phyloP scores from a whole-genome alignment of 179 eudicot genomes.

The Drosera spatulata region DNA sequence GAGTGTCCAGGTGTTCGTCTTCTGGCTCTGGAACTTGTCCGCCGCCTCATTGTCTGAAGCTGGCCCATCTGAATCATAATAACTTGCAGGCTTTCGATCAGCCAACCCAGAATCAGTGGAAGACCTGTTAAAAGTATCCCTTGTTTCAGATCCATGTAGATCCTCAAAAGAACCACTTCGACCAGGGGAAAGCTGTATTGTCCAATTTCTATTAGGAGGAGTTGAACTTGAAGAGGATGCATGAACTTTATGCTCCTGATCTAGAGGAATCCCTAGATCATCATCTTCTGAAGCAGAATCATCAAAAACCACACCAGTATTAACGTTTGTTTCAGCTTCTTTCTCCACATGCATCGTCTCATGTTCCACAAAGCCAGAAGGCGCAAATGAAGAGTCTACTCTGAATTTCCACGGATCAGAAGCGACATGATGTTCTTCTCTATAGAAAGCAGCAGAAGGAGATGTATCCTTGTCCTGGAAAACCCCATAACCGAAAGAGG shows the following conservation, averaged over 20 bases:
- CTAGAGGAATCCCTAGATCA: slow-evolving; percentile 13
- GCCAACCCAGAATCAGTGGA: slow-evolving; percentile 22
- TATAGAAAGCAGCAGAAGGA: slow-evolving; percentile 8
- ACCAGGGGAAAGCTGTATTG: slow-evolving; percentile 10
- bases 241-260: slow-evolving; percentile 18
- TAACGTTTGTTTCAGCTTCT: slow-evolving; percentile 14
- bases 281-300: slow-evolving; percentile 45
- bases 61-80: slow-evolving; percentile 46
- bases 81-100: slow-evolving; percentile 27
- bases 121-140: slow-evolving; percentile 34
- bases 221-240: slow-evolving; percentile 13
- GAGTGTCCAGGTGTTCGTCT: slow-evolving; percentile 11
- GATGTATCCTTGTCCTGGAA: slow-evolving; percentile 3
- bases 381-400: slow-evolving; percentile 6
- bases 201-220: slow-evolving; percentile 1
- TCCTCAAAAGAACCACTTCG: slow-evolving; percentile 12
- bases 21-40: slow-evolving; percentile 12
- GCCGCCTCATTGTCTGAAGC: slow-evolving; percentile 52
- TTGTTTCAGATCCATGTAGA: slow-evolving; percentile 25
- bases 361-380: slow-evolving; percentile 16
- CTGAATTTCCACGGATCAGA: slow-evolving; percentile 10
- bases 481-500: slow-evolving; percentile 5
- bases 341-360: slow-evolving; percentile 10
- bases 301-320: slow-evolving; percentile 37
- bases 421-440: slow-evolving; percentile 8